Conservation (phyloP, 2,329 filamentous ascomycete genomes). For the Sphaerostilbella broomeana region DNA sequence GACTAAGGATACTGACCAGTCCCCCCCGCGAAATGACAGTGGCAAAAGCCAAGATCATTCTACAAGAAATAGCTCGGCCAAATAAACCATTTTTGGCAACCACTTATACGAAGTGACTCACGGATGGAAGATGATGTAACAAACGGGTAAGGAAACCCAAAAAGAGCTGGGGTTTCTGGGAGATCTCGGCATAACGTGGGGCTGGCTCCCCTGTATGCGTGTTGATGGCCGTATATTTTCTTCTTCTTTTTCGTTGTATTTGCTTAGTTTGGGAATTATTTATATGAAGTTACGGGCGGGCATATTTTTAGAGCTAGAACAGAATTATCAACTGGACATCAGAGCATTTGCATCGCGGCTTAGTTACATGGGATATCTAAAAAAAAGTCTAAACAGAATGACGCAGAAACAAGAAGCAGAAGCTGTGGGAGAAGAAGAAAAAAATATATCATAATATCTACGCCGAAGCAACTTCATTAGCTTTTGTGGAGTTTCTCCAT, state of each 20-base stretch:
- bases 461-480: conserved; percentile 13
- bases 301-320: background rate
- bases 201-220: conserved; percentile 4
- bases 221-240: no score
- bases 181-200: background rate
- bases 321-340: no score
- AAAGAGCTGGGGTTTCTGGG: background rate
- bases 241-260: no score
- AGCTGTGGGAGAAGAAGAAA: conserved; percentile 11
- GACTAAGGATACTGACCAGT: conserved; percentile 8
- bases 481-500: conserved; percentile 1
- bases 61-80: background rate
- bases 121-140: no score
- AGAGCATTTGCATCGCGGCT: conserved; percentile 10
- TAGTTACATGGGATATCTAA: conserved; percentile 12
- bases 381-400: no score
- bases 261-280: no score
- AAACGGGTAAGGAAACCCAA: background rate
- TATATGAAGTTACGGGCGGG: no score
- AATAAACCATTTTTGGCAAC: no score
- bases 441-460: conserved; percentile 13
- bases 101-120: no score
- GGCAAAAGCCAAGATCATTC: background rate
- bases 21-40: background rate
- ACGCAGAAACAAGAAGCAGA: no score